phyloP scores from a whole-genome alignment of 805 yeast species.

The Ogataea degrootiae region DNA sequence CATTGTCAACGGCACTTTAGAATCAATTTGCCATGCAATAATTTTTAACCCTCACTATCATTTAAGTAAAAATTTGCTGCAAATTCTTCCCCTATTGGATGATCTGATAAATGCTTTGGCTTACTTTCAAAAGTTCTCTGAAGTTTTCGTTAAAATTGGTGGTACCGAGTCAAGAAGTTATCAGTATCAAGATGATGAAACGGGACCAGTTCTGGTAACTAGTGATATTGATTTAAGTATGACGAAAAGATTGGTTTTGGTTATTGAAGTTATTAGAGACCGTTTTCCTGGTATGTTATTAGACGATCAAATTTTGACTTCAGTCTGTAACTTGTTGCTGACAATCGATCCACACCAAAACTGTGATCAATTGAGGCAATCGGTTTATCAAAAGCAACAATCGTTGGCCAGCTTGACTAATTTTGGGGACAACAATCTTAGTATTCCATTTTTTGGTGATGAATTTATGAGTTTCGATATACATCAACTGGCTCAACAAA shows the following conservation, averaged over 20 bases:
- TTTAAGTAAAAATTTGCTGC: slow-evolving; percentile 38
- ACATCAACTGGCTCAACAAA: slow-evolving; percentile 53
- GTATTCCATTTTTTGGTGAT: slow-evolving; percentile 23
- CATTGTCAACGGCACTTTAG: slow-evolving; percentile 53
- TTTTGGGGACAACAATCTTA: slow-evolving; percentile 19
- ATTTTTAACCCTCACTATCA: slow-evolving; percentile 43
- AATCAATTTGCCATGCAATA: slow-evolving; percentile 72
- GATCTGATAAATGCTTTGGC: slow-evolving; percentile 40
- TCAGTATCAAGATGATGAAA: slow-evolving; percentile 4
- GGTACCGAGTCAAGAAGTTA: not conserved
- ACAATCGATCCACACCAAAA: slow-evolving; percentile 45
- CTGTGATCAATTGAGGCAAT: slow-evolving; percentile 47
- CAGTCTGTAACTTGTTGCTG: slow-evolving; percentile 50
- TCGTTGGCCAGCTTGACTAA: slow-evolving; percentile 34
- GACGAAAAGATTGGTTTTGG: slow-evolving; percentile 46
- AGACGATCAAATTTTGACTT: slow-evolving; percentile 55
- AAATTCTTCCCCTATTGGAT: slow-evolving; percentile 52
- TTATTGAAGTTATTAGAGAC: slow-evolving; percentile 52
- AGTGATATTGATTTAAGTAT: slow-evolving; percentile 24
- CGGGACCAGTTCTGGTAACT: slow-evolving; percentile 1
- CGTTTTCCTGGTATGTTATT: slow-evolving; percentile 67
- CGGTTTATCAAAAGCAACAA: slow-evolving; percentile 48
- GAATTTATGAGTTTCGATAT: slow-evolving; percentile 52
- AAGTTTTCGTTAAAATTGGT: slow-evolving; percentile 5
- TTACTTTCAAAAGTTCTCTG: slow-evolving; percentile 33